These are phyloP conservation scores for Monilinia laxa DNA, from an alignment of 2,329 filamentous ascomycete genomes.

Conservation along the genomic window DNA sequence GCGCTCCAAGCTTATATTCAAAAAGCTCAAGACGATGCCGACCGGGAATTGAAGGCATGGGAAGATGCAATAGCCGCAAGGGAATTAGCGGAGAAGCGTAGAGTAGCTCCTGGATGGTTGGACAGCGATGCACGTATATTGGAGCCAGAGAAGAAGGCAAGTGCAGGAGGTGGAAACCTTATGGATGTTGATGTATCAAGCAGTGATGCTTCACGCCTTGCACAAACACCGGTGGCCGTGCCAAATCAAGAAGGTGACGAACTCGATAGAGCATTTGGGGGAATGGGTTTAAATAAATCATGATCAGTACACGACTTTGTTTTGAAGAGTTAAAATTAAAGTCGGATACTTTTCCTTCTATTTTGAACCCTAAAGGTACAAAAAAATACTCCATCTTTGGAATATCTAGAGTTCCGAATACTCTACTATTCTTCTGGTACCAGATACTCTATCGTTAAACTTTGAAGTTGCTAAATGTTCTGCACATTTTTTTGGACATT, in stretches of 20 bases:
- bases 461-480: no score
- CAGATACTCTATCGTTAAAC: no score
- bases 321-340: no score
- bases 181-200: constrained; percentile 40
- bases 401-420: no score
- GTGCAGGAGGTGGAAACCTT: constrained; percentile 28
- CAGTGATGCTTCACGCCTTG: constrained; percentile 37
- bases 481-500: no score
- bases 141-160: constrained; percentile 59
- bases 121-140: constrained; percentile 70
- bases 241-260: constrained; percentile 51
- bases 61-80: constrained; percentile 63
- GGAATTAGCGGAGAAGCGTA: constrained; percentile 75
- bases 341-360: no score
- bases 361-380: no score
- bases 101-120: constrained; percentile 77
- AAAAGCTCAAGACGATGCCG: constrained; percentile 66
- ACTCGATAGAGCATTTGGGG: constrained; percentile 54
- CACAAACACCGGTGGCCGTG: constrained; percentile 42
- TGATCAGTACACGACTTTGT: constrained; percentile 8
- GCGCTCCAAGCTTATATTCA: constrained; percentile 75
- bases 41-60: constrained; percentile 65
- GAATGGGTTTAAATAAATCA: constrained; percentile 43
- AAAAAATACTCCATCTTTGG: no score
- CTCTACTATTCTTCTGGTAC: no score